These are phyloP conservation scores for Gynochthodes officinalis DNA, from an alignment of 257 asterid species.

Conservation along the genomic window DNA sequence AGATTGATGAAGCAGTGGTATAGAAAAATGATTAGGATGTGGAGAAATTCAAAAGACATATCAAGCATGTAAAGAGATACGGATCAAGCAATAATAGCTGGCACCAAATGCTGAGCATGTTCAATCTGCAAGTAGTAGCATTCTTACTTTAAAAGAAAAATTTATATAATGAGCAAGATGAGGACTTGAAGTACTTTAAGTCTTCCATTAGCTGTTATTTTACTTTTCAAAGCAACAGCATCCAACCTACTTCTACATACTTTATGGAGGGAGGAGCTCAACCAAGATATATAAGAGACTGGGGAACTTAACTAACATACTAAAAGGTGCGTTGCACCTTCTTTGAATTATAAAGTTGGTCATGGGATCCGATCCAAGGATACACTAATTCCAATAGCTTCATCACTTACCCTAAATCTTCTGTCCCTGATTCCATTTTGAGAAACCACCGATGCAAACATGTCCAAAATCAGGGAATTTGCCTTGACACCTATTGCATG, in stretches of 20 bases:
- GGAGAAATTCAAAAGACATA: slow-evolving; percentile 2
- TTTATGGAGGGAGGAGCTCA: background rate
- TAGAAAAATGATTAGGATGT: background rate
- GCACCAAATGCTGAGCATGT: slow-evolving; percentile 97
- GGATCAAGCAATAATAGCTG: slow-evolving; percentile 77
- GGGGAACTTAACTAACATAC: background rate
- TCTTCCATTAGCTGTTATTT: too few relatives aligned
- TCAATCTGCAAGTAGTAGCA: slow-evolving; percentile 63
- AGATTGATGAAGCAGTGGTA: background rate
- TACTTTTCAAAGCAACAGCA: too few relatives aligned
- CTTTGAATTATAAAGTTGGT: background rate
- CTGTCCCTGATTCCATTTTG: slow-evolving; percentile 70
- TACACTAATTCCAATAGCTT: slow-evolving; percentile 4
- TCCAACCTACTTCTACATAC: background rate
- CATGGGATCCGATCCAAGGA: background rate
- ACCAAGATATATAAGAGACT: background rate
- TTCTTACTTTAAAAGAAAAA: slow-evolving; percentile 5
- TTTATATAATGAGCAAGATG: background rate
- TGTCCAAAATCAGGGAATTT: slow-evolving; percentile 76
- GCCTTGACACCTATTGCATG: slow-evolving; percentile 97
- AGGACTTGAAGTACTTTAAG: slow-evolving; percentile 13
- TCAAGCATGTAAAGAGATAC: slow-evolving; percentile 30
- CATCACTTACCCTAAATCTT: slow-evolving; percentile 68
- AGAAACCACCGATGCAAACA: slow-evolving; percentile 65
- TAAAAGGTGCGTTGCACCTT: background rate